phyloP scores from a whole-genome alignment of 495 filamentous ascomycete species.

The Platismatia glauca region DNA sequence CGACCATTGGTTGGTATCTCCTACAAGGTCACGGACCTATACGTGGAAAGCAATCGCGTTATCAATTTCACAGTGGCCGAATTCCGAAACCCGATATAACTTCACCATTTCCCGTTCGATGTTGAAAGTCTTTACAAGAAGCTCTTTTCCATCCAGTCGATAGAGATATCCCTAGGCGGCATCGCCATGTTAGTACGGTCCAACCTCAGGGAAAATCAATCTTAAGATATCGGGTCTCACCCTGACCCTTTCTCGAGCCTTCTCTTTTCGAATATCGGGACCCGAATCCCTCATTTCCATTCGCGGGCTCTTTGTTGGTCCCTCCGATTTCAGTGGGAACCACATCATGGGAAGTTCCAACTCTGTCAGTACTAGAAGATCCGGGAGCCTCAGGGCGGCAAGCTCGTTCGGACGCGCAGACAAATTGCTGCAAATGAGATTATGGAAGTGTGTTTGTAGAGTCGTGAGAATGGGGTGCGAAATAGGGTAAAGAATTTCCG shows the following conservation, averaged over 20 bases:
- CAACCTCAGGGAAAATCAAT: not conserved
- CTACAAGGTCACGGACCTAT: not conserved
- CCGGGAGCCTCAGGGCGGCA: not conserved
- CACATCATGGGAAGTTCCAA: conserved; percentile 2
- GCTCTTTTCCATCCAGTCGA: conserved; percentile 3
- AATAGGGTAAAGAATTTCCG: conserved; percentile 1
- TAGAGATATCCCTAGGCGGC: not conserved
- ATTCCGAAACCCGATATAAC: not conserved
- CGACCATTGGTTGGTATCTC: not conserved
- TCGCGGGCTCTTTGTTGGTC: not conserved
- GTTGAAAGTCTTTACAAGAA: conserved; percentile 7
- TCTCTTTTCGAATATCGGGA: conserved; percentile 3
- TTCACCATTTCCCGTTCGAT: conserved; percentile 7
- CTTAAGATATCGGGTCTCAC: not conserved
- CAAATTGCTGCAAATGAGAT: not conserved
- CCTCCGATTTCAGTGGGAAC: conserved; percentile 1
- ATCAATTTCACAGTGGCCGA: not conserved
- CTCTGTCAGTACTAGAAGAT: conserved; percentile 3
- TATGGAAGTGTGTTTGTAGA: not conserved
- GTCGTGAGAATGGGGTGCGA: not conserved
- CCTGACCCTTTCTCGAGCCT: conserved; percentile 2
- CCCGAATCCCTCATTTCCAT: not conserved
- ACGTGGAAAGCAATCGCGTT: conserved; percentile 6
- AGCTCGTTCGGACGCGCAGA: conserved; percentile 1
- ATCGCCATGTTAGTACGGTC: conserved; percentile 6